phyloP scores from a whole-genome alignment of 441 rosid genomes.

The Aleurites moluccanus region DNA sequence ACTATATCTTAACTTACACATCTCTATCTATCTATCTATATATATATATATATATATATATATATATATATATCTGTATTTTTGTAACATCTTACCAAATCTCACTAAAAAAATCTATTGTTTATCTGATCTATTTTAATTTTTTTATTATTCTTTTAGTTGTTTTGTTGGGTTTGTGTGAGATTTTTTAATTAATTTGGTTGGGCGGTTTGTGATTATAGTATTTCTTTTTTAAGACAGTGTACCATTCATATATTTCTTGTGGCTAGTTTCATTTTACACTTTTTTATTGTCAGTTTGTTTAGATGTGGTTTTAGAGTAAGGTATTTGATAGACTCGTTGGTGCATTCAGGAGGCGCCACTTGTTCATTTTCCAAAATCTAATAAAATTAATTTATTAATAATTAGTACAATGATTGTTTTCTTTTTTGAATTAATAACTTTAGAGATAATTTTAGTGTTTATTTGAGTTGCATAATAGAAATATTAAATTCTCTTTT shows the following conservation, averaged over 20 bases:
- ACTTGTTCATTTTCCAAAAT: constrained; percentile 9
- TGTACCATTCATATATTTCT: neutral
- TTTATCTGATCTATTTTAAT: neutral
- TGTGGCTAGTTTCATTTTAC: neutral
- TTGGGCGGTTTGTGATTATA: constrained; percentile 15
- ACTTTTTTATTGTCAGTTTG: constrained; percentile 15
- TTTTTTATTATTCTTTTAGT: neutral
- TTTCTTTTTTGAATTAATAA: no score
- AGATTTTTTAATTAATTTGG: constrained; percentile 14
- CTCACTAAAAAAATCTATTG: neutral
- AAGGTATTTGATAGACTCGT: neutral
- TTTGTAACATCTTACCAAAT: constrained; percentile 35
- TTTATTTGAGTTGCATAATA: no score
- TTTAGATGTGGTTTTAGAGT: constrained; percentile 40
- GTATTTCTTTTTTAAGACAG: neutral
- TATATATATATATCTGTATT: neutral
- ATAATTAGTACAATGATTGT: neutral
- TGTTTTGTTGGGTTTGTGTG: constrained; percentile 21
- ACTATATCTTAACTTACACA: constrained; percentile 40
- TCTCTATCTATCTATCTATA: no score
- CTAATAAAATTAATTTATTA: neutral
- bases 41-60: no score
- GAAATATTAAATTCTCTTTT: no score
- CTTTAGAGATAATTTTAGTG: no score
- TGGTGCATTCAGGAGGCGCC: constrained; percentile 17